phyloP scores from a whole-genome alignment of 768 basidiomycete species.

The Leccinum subtestaceum region DNA sequence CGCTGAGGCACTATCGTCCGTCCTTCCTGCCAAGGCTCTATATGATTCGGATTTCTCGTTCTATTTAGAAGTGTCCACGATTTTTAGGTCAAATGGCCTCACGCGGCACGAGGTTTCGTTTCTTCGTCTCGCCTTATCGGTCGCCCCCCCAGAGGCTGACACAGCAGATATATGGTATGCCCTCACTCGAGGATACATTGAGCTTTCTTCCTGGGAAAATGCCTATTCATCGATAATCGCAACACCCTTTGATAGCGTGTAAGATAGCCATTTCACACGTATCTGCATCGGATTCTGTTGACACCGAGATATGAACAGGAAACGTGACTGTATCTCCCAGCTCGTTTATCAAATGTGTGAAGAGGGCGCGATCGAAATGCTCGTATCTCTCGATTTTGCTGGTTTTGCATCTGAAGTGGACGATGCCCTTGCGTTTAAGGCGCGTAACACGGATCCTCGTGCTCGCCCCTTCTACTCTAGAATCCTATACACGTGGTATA shows the following conservation, averaged over 20 bases:
- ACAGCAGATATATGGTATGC: constrained; percentile 75
- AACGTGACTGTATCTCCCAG: constrained; percentile 76
- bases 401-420: constrained; percentile 87
- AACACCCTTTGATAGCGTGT: constrained; percentile 77
- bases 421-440: constrained; percentile 85
- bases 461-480: constrained; percentile 81
- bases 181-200: constrained; percentile 72
- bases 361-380: constrained; percentile 70
- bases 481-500: constrained; percentile 94
- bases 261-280: constrained; percentile 35
- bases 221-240: constrained; percentile 80
- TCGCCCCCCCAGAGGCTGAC: constrained; percentile 50
- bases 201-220: constrained; percentile 76
- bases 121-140: constrained; percentile 76
- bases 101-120: constrained; percentile 69
- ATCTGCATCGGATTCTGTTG: constrained; percentile 9
- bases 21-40: constrained; percentile 57
- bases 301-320: constrained; percentile 44
- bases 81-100: constrained; percentile 62
- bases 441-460: constrained; percentile 89
- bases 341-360: constrained; percentile 94
- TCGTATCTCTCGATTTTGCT: constrained; percentile 82
- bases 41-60: constrained; percentile 67
- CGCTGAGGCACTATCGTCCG: constrained; percentile 53
- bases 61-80: constrained; percentile 71